These are phyloP conservation scores for Phytophthora pini DNA, from an alignment of 352 stramenopile genomes.

Conservation along the genomic window DNA sequence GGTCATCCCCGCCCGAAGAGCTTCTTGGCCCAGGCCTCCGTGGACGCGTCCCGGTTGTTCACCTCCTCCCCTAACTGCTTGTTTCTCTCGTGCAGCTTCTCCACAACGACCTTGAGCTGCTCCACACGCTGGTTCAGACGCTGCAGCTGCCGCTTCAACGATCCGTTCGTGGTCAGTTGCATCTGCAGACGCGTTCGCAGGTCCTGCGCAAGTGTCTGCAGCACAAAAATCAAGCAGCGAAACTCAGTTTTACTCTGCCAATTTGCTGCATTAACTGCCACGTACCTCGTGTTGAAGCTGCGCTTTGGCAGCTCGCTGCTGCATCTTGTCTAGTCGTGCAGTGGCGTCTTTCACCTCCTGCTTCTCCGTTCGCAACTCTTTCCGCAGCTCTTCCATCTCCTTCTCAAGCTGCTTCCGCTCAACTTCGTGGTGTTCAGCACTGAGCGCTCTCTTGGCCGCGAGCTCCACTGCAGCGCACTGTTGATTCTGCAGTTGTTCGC, in stretches of 20 bases:
- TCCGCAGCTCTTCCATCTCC: constrained; percentile 22
- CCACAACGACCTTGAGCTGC: constrained; percentile 30
- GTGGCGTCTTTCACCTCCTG: constrained; percentile 7
- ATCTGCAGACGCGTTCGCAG: constrained; percentile 29
- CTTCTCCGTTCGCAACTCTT: constrained; percentile 22
- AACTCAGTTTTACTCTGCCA: not conserved
- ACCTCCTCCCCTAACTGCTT: constrained; percentile 39
- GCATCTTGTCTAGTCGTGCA: constrained; percentile 15
- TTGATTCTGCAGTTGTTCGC: constrained; percentile 27
- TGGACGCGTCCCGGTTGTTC: constrained; percentile 28
- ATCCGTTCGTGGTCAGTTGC: constrained; percentile 8
- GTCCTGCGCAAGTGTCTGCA: constrained; percentile 17
- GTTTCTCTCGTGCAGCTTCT: constrained; percentile 34
- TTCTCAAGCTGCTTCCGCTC: constrained; percentile 42
- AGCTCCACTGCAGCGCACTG: constrained; percentile 35
- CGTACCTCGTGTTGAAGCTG: constrained; percentile 30
- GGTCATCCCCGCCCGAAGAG: constrained; percentile 15
- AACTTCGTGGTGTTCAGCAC: constrained; percentile 30
- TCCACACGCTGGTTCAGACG: constrained; percentile 20
- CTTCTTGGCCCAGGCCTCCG: constrained; percentile 33
- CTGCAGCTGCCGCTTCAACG: constrained; percentile 19
- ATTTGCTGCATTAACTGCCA: not conserved
- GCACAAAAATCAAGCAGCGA: not conserved
- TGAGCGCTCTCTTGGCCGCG: constrained; percentile 26
- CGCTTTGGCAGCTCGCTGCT: not conserved